Conservation (phyloP, 2,329 filamentous ascomycete genomes). For the Huntiella omanensis region DNA sequence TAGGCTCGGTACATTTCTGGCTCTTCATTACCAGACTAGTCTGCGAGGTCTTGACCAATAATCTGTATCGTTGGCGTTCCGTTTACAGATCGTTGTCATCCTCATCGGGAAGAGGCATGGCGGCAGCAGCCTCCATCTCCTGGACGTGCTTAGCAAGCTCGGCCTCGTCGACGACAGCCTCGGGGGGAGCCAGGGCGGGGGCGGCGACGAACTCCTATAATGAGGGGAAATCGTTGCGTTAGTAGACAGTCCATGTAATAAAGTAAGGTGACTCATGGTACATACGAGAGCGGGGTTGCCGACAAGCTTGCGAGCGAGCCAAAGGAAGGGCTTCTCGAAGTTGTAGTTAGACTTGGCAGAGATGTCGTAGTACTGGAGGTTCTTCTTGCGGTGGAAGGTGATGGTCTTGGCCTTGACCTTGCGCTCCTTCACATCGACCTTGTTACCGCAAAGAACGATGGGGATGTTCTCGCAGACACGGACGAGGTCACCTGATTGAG, state of each 20-base stretch:
- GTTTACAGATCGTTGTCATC: constrained; percentile 50
- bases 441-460: constrained; percentile 96
- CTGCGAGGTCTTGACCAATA: constrained; percentile 8
- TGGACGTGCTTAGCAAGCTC: constrained; percentile 66
- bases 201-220: constrained; percentile 89
- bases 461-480: constrained; percentile 99
- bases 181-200: constrained; percentile 82
- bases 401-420: constrained; percentile 99
- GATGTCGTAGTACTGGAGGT: constrained; percentile 99
- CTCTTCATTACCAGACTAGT: constrained; percentile 10
- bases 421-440: constrained; percentile 99
- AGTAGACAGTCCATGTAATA: not conserved
- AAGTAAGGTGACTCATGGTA: constrained; percentile 12
- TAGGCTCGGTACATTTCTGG: constrained; percentile 11
- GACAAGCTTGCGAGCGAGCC: constrained; percentile 95
- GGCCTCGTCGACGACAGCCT: constrained; percentile 70
- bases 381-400: constrained; percentile 99
- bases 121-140: constrained; percentile 70
- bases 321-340: constrained; percentile 99
- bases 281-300: constrained; percentile 74
- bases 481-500: constrained; percentile 65
- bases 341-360: constrained; percentile 99
- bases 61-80: constrained; percentile 13
- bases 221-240: not conserved
- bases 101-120: constrained; percentile 83